Conservation (phyloP, 257 asterid genomes). For the Nicotiana otophora region DNA sequence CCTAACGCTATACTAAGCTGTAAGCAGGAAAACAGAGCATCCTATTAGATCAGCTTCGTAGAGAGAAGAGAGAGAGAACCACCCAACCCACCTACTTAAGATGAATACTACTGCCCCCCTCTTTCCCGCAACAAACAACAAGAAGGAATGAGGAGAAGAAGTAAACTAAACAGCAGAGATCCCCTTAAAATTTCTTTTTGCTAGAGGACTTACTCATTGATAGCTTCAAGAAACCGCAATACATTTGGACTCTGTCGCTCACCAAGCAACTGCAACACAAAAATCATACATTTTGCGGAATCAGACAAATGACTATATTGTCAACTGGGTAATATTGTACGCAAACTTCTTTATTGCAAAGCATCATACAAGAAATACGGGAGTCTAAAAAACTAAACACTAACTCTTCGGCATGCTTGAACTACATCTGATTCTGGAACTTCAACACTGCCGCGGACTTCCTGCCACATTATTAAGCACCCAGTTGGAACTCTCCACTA, state of each 20-base stretch:
- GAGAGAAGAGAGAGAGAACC: background rate
- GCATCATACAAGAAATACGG: background rate
- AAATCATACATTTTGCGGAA: constrained; percentile 11
- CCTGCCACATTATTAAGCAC: constrained; percentile 29
- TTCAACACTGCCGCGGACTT: constrained; percentile 49
- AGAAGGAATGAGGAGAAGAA: background rate
- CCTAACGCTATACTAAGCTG: background rate
- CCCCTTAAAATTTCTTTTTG: background rate
- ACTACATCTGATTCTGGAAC: constrained; percentile 54
- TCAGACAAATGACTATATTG: constrained; percentile 6
- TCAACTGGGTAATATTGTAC: background rate
- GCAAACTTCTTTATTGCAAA: background rate
- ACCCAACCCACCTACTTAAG: background rate
- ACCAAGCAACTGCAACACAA: constrained; percentile 44
- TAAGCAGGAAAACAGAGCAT: background rate
- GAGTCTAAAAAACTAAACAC: constrained; percentile 16
- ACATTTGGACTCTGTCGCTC: constrained; percentile 65
- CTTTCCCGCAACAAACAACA: background rate
- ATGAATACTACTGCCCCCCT: background rate
- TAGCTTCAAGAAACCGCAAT: constrained; percentile 54
- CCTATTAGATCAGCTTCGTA: background rate
- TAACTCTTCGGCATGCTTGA: constrained; percentile 65
- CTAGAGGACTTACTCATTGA: constrained; percentile 35
- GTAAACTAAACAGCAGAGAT: background rate
- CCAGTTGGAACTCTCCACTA: constrained; percentile 1